Evolutionary conservation across 2,329 filamentous ascomycete species (phyloP), one percentile per base, ranked within the genome.

Genomic region (Teratosphaeria pseudoeucalypti): DNA sequence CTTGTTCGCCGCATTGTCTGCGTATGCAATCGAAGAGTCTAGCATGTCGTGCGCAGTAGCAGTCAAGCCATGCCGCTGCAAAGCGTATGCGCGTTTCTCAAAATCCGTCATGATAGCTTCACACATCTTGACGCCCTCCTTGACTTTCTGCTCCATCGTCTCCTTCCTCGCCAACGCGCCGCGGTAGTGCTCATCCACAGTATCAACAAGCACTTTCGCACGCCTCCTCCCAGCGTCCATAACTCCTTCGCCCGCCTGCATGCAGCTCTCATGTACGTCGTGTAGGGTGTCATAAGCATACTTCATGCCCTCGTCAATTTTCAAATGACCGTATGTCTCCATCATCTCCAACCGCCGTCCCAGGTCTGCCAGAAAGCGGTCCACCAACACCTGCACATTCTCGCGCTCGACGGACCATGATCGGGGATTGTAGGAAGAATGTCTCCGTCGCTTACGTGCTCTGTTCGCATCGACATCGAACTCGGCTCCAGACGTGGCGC

Each of bases 171-270:
- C 86, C 64, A 99, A 76, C 1, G 89, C 91, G 67, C 94, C 89
- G 63, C 95, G 87, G 74, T 96, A 99, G 64, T 89, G 83, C 32
- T 82, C 82, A 73, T 99, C 94, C 14, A 99, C 79, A 0, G 91
- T 96, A 68, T 97, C 92, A 37, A 99, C 90, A 77, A 97, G 86
- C 60, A 97, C 84, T 64, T 90, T 88, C 61, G 95, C 85, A 62
- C 91, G 84, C 64, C 90, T 85, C 57, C 89, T 86, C 26, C 94
- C 92, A 43, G 89, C 89, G 59, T 91, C 94, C 66, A 97, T 84
- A 54, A 96, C 83, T 70, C 94, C 92, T 63, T 90, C 92, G 0
- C 92, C 95, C 23, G 92, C 91, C 64, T 92, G 85, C 47, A 90
- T 90, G 74, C 94, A 99, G 67, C 90, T 85, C 65, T 90, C 86